phyloP scores from a whole-genome alignment of 345 rosid genomes.

The Toxicodendron radicans region DNA sequence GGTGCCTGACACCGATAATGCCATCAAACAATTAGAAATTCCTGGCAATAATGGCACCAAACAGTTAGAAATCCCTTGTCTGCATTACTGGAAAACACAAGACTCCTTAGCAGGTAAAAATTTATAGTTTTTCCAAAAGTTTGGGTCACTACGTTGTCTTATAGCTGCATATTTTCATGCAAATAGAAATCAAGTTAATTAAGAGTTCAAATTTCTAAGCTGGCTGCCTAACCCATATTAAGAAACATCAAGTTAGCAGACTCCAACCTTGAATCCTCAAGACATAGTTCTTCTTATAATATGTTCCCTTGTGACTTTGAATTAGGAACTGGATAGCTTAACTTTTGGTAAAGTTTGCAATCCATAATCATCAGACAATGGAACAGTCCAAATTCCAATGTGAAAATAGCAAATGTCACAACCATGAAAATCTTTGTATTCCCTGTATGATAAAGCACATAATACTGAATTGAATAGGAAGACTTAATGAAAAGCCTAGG shows the following conservation, averaged over 20 bases:
- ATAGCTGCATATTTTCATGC: background rate
- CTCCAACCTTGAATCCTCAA: background rate
- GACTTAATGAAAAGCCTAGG: background rate
- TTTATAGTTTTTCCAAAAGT: no score
- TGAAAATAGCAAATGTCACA: background rate
- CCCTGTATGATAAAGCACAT: background rate
- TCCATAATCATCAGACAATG: background rate
- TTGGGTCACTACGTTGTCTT: no score
- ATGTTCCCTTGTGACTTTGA: conserved; percentile 2
- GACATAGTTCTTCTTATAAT: background rate
- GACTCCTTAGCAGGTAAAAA: no score
- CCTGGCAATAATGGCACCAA: no score
- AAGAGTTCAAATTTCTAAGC: background rate
- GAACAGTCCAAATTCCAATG: background rate
- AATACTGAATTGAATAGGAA: background rate
- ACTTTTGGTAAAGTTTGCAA: background rate
- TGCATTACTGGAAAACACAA: no score
- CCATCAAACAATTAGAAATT: no score
- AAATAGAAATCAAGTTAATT: background rate
- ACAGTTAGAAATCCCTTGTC: no score
- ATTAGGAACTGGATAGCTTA: background rate
- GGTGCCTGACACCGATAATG: no score
- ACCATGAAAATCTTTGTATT: background rate
- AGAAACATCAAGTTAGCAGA: conserved; percentile 1
- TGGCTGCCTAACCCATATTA: background rate